Conservation (phyloP, 371 early-diverging fungal species). For the Circinella umbellata region DNA sequence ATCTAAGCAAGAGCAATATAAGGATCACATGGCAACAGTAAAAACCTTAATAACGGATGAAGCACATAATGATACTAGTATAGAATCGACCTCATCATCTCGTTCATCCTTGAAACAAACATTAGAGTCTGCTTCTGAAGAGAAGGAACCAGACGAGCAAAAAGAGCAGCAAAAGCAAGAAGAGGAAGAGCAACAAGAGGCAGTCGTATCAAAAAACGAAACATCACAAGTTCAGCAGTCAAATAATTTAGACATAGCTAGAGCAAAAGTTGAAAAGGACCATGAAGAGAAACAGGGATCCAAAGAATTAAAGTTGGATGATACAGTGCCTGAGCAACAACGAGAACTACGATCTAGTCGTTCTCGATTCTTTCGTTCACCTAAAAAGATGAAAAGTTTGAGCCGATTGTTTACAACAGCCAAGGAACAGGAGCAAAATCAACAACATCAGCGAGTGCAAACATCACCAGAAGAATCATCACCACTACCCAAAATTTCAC, state of each 20-base stretch:
- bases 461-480: not conserved
- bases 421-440: not conserved
- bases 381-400: slow-evolving; percentile 18
- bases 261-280: no score
- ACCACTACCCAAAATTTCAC: slow-evolving; percentile 12
- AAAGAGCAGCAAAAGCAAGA: not conserved
- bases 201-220: no score
- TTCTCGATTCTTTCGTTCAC: slow-evolving; percentile 12
- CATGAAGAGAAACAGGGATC: not conserved
- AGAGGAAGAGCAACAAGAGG: not conserved
- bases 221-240: no score
- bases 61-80: no score
- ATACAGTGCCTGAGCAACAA: not conserved
- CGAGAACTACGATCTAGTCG: slow-evolving; percentile 1
- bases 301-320: not conserved
- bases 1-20: not conserved
- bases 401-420: slow-evolving; percentile 7
- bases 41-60: no score
- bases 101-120: not conserved
- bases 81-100: not conserved
- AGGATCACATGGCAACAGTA: not conserved
- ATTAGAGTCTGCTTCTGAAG: no score
- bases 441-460: not conserved
- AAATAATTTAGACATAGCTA: no score
- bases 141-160: not conserved